These are phyloP conservation scores for Lachancea fermentati DNA, from an alignment of 805 yeast genomes.

Conservation along the genomic window DNA sequence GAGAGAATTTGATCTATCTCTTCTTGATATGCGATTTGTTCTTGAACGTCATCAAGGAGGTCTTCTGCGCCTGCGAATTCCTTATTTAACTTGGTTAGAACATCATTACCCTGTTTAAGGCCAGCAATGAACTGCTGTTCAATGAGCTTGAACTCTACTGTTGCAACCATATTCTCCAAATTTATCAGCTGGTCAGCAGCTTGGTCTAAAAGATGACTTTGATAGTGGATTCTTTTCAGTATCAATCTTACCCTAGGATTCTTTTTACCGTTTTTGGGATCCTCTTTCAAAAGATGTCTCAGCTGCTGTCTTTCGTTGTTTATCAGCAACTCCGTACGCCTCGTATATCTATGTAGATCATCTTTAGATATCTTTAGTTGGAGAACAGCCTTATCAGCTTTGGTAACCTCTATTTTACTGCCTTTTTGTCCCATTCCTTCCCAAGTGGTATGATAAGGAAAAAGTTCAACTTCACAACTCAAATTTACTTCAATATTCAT, in stretches of 20 bases:
- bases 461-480: too few species aligned
- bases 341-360: constrained; percentile 61
- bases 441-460: not conserved
- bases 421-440: constrained; percentile 33
- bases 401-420: constrained; percentile 60
- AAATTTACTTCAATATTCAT: not conserved
- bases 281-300: constrained; percentile 24
- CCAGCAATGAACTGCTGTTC: constrained; percentile 84
- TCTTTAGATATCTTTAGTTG: constrained; percentile 88
- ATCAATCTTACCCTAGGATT: constrained; percentile 56
- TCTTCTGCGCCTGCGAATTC: constrained; percentile 80
- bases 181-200: constrained; percentile 76
- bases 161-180: constrained; percentile 69
- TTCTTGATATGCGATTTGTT: constrained; percentile 72
- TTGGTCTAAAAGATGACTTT: constrained; percentile 60
- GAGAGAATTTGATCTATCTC: constrained; percentile 55
- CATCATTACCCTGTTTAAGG: constrained; percentile 70
- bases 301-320: constrained; percentile 47
- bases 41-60: constrained; percentile 78
- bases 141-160: constrained; percentile 82
- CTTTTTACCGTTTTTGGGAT: constrained; percentile 44
- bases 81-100: constrained; percentile 65
- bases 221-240: constrained; percentile 74
- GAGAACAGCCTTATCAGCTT: constrained; percentile 79
- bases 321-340: constrained; percentile 50